These are phyloP conservation scores for Prunus davidiana DNA, from an alignment of 306 rosid species.

Conservation along the genomic window DNA sequence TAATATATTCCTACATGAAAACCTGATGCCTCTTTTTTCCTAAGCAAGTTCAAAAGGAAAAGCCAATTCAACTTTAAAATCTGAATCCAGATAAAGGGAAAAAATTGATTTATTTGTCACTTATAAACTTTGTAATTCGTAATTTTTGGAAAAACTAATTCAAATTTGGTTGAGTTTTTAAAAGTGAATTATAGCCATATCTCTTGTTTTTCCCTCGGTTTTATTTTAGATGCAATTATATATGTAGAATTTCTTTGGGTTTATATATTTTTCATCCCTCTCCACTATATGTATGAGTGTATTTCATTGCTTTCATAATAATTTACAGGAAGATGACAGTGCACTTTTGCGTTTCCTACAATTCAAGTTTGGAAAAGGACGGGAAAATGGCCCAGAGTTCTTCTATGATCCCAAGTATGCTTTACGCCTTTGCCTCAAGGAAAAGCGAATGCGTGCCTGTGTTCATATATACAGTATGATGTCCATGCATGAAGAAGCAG, in stretches of 20 bases:
- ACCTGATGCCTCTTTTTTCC: neutral
- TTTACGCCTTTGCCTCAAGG: slow-evolving; percentile 95
- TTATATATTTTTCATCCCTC: neutral
- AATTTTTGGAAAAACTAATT: neutral
- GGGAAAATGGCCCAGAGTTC: slow-evolving; percentile 86
- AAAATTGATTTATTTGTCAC: neutral
- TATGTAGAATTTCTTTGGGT: neutral
- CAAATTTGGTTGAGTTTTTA: neutral
- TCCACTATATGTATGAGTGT: neutral
- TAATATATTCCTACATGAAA: neutral
- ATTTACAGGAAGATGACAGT: slow-evolving; percentile 86
- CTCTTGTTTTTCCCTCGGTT: neutral
- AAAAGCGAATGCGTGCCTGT: slow-evolving; percentile 97
- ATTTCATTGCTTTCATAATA: neutral
- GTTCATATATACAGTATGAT: slow-evolving; percentile 99
- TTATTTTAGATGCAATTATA: neutral
- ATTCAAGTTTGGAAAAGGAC: slow-evolving; percentile 94
- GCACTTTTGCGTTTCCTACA: slow-evolving; percentile 83
- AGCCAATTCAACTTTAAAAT: neutral
- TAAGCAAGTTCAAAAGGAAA: neutral
- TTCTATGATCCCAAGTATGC: slow-evolving; percentile 99
- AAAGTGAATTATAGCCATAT: neutral
- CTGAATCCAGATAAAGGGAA: neutral
- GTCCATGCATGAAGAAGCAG: slow-evolving; percentile 99
- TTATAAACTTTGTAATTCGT: neutral